These are phyloP conservation scores for Fusarium haematococcum DNA, from an alignment of 2,329 filamentous ascomycete genomes.

Conservation along the genomic window DNA sequence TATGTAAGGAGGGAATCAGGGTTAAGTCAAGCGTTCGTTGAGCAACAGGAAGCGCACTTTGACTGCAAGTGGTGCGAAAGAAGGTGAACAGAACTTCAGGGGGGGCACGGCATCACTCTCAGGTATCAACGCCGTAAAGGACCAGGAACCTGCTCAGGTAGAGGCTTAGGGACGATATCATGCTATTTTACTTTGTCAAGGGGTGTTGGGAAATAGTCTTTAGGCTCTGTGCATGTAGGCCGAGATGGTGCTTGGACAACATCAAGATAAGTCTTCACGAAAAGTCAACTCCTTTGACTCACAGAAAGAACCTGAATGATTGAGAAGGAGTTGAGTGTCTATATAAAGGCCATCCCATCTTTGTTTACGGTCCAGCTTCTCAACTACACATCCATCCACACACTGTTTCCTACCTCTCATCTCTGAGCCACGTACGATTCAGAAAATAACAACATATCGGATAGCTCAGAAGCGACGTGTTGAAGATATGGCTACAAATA, in stretches of 20 bases:
- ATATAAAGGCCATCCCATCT: neutral
- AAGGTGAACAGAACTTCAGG: neutral
- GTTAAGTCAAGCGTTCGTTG: neutral
- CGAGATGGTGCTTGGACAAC: neutral
- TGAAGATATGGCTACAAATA: neutral
- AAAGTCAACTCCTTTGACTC: neutral
- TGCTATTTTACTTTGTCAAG: neutral
- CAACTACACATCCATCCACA: neutral
- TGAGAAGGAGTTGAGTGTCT: neutral
- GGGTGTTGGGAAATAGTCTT: neutral
- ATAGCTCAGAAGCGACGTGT: neutral
- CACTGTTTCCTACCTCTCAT: neutral
- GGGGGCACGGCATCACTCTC: neutral
- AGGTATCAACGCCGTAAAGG: neutral
- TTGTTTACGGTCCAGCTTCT: neutral
- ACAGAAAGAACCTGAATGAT: neutral
- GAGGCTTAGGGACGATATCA: neutral
- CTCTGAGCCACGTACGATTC: neutral
- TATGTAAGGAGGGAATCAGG: neutral
- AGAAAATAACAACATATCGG: neutral
- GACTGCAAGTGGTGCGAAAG: neutral
- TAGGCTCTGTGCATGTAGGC: neutral
- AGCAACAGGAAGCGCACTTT: neutral
- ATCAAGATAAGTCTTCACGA: neutral
- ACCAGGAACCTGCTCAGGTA: neutral